Conservation (phyloP, 345 rosid species). For the Theobroma cacao region DNA sequence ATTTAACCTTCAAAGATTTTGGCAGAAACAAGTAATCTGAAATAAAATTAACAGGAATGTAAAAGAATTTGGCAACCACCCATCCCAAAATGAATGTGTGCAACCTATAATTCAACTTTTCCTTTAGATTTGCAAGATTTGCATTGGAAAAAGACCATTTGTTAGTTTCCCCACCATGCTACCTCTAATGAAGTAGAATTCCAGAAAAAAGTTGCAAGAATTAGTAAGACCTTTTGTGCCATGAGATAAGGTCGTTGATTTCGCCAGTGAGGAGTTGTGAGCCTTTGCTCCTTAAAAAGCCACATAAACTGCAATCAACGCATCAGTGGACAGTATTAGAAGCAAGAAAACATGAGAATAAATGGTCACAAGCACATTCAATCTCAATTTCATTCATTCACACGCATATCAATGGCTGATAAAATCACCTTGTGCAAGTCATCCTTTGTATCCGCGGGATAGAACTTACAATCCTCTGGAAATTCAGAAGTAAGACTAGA, state of each 20-base stretch:
- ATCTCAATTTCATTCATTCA: background rate
- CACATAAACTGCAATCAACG: conserved; percentile 67
- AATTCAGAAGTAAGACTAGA: conserved; percentile 70
- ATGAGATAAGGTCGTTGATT: conserved; percentile 75
- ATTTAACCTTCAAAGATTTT: background rate
- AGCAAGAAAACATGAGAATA: background rate
- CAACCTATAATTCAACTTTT: background rate
- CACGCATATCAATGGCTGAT: background rate
- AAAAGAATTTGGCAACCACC: background rate
- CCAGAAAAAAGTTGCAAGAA: background rate
- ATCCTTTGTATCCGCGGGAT: conserved; percentile 82
- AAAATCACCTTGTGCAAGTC: conserved; percentile 83
- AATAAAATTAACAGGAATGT: background rate
- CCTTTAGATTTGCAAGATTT: background rate
- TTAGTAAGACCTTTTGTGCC: conserved; percentile 57
- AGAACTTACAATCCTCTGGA: conserved; percentile 87
- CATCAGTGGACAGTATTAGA: background rate
- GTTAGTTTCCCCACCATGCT: background rate
- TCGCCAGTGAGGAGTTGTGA: conserved; percentile 83
- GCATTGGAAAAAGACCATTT: background rate
- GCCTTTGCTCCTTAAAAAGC: conserved; percentile 86
- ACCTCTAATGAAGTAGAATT: background rate
- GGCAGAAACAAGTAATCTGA: background rate
- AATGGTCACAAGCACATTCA: background rate
- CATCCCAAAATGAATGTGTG: background rate